Conservation (phyloP, 192 early-diverging fungal species). For the Podila horticola region DNA sequence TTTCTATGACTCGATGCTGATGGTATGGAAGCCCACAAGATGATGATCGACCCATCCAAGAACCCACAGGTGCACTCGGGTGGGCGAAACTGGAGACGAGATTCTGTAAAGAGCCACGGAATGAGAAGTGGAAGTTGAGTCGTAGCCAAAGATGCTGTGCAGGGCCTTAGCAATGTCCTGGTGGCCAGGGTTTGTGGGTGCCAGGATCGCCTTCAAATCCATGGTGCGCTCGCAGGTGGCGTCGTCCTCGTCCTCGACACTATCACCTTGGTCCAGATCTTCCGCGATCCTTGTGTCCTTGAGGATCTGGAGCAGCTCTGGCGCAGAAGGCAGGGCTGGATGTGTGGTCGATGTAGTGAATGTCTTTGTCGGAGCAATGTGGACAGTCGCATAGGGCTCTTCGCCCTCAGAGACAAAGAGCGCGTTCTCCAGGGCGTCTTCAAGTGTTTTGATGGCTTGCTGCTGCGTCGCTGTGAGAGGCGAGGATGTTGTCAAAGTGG, state of each 20-base stretch:
- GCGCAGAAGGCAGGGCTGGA: slow-evolving; percentile 8
- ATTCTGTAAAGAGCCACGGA: slow-evolving; percentile 31
- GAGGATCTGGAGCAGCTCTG: slow-evolving; percentile 13
- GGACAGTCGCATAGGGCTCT: slow-evolving; percentile 27
- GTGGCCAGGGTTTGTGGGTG: slow-evolving; percentile 20
- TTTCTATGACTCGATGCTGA: slow-evolving; percentile 37
- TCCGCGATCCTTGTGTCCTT: background rate
- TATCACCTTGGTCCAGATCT: background rate
- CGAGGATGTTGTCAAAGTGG: background rate
- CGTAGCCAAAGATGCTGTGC: slow-evolving; percentile 9
- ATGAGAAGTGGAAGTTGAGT: background rate
- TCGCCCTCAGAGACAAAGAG: slow-evolving; percentile 46
- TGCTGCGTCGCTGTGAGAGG: slow-evolving; percentile 14
- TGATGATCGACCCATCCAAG: slow-evolving; percentile 37
- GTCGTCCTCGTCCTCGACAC: slow-evolving; percentile 2
- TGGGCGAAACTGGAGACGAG: slow-evolving; percentile 4
- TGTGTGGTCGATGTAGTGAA: background rate
- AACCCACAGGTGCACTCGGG: slow-evolving; percentile 36
- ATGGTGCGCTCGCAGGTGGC: slow-evolving; percentile 6
- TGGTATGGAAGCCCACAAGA: slow-evolving; percentile 33
- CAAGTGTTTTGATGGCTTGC: slow-evolving; percentile 13
- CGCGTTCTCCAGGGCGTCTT: slow-evolving; percentile 14
- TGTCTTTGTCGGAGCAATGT: slow-evolving; percentile 4
- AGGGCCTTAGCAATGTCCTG: slow-evolving; percentile 15
- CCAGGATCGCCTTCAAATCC: slow-evolving; percentile 2